Base-by-base conservation (phyloP, 106 monocot species). In the Dactylorhiza incarnata region DNA sequence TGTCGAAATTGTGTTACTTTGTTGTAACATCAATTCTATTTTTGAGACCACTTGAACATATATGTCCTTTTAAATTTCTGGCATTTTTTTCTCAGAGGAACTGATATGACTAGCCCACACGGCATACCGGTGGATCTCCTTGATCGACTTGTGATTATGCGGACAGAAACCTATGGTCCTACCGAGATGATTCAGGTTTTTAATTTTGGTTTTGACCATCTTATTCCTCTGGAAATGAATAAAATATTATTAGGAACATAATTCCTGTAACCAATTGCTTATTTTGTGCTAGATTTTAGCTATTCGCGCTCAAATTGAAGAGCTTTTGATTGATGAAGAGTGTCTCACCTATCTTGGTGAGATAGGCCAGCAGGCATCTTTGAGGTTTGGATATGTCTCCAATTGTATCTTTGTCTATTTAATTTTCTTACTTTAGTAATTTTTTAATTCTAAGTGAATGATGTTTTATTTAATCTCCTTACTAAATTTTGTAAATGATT, bases 151-250 rank as follows among this genome's bases (percentile, higher is more conserved):
- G 91, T 97, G 49, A 93, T 97, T 53, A 82, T 97, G 75, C 73
- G 96, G 46, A 97, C 96, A 73, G 91, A 91, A 87, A 97, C 93
- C 10, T 93, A 97, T 80, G 89, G 89, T 26, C 96, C 93, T 2
- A 89, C 96, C 23, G 96, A 97, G 82, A 97, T 93, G 89, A 97
- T 97, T 77, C 93, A 97, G 96, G 96, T 97, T 86, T 49, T 52
- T 79, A 8, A 4, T 4, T 48, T 67, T 74, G 4, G 44, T 74
- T 50, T 75, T 73, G 9, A 29, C 11, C 53, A 9, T 54, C 16
- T 37, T 66, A 2, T 48, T 15, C 62, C 1, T 61, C n/a, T 66
- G 50, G 4, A 29, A 20, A 25, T 65, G 24, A 26, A 29, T 29
- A 0, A 37, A 65, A 65, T 65, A 13, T 65, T 65, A 26, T 29